Percentiles rank a stretch among this genome's conserved stretches.
Evolutionary conservation across 139 green algal species (phyloP).

Genomic region (Chara braunii): DNA sequence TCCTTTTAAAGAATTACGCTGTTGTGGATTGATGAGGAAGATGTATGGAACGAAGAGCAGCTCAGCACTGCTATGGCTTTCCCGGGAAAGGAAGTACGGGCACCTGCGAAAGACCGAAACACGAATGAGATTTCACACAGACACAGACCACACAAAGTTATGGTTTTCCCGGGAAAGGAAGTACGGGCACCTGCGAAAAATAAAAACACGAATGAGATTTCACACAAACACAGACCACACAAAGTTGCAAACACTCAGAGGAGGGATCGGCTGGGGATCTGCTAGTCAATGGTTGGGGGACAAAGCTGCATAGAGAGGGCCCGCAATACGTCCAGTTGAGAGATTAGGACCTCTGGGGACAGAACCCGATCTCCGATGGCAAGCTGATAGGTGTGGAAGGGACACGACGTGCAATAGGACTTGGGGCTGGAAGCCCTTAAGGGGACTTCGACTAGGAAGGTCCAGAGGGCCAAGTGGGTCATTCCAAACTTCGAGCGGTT

Average conservation of each 20-base stretch:
- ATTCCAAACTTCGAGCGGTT: too few species aligned
- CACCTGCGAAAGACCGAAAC: slow-evolving; percentile 41
- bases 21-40: slow-evolving; percentile 58
- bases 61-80: slow-evolving; percentile 52
- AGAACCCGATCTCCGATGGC: too few species aligned
- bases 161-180: slow-evolving; percentile 56
- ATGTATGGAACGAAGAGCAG: slow-evolving; percentile 95
- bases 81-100: slow-evolving; percentile 69
- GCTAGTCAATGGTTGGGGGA: too few species aligned
- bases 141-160: slow-evolving; percentile 15
- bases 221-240: neutral
- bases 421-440: too few species aligned
- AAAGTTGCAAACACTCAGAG: slow-evolving; percentile 46
- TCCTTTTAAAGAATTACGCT: slow-evolving; percentile 45
- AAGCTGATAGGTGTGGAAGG: too few species aligned
- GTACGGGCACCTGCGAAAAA: slow-evolving; percentile 60
- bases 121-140: neutral
- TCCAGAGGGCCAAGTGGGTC: too few species aligned
- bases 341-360: too few species aligned
- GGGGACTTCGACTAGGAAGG: too few species aligned
- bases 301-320: too few species aligned
- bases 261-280: slow-evolving; percentile 43
- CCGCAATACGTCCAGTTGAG: too few species aligned
- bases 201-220: neutral
- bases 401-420: too few species aligned